Base-by-base conservation (phyloP, 2,329 filamentous ascomycete genomes). In the Claviceps pazoutovae region DNA sequence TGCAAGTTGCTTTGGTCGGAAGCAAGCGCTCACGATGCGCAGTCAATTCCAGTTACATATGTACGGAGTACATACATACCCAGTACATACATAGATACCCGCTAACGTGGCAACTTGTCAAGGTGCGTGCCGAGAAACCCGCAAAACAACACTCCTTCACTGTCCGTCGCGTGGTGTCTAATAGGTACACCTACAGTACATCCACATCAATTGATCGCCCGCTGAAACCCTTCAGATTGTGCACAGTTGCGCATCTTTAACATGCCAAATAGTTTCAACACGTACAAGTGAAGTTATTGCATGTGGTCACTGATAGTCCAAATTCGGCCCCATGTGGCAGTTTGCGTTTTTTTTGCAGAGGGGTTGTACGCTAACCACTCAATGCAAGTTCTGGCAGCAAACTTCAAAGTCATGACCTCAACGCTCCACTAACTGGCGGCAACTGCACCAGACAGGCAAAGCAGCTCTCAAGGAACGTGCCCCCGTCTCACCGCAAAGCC, bases 21-120 rank as follows among this genome's bases (percentile, higher is more conserved):
- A 48, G 53, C 38, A 50, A 52, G 36, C 36, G 44, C 38, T 51
- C 53, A n/a, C 53, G 47, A 45, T 19, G 16, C n/a, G 14, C 17
- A 37, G 19, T 16, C 17, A 47, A 21, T 30, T 23, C 30, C 30
- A 37, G 8, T 19, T 19, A 19, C n/a, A 11, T 9, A 23, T n/a
- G 2, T 30, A 30, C 9, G 9, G 30, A 11, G 30, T 26, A 23
- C 21, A 23, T 23, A 23, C 3, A 23, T 21, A 42, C 17, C 39
- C n/a, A 16, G 39, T 17, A 19, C 17, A 19, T 19, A 42, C n/a
- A 16, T 42, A 19, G 41, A 3, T 34, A 34, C 26, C 26, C 26
- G 26, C 30, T 34, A 34, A 34, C 30, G 9, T 34, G 30, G 30
- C 26, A 21, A 9, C 26, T 30, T 9, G 26, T 8, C 26, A 9